Evolutionary conservation across 768 basidiomycete species (phyloP).

Genomic region (Psilocybe azurescens): DNA sequence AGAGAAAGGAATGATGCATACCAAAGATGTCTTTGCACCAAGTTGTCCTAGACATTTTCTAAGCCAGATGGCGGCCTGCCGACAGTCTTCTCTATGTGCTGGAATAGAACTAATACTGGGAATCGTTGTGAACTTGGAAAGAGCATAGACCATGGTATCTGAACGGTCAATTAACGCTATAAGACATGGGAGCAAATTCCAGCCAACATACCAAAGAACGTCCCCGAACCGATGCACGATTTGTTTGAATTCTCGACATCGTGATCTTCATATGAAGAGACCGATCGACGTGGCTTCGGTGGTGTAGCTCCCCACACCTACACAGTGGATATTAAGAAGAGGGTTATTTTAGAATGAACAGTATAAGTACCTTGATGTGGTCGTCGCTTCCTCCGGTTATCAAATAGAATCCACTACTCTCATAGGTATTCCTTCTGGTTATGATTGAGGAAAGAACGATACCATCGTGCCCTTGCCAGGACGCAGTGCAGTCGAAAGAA

Average conservation of each 20-base stretch:
- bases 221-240: conserved; percentile 28
- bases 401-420: conserved; percentile 42
- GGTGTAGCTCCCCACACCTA: conserved; percentile 61
- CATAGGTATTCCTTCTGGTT: conserved; percentile 36
- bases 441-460: conserved; percentile 84
- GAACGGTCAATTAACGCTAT: background rate
- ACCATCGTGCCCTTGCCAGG: conserved; percentile 82
- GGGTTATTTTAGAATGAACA: background rate
- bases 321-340: background rate
- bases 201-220: conserved; percentile 27
- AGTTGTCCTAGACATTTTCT: conserved; percentile 88
- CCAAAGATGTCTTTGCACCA: conserved; percentile 82
- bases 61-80: conserved; percentile 93
- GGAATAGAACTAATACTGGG: conserved; percentile 81
- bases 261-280: conserved; percentile 17
- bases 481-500: conserved; percentile 83
- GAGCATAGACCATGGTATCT: conserved; percentile 80
- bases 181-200: background rate
- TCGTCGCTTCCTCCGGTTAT: conserved; percentile 89
- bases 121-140: conserved; percentile 86
- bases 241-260: conserved; percentile 17
- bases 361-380: conserved; percentile 70
- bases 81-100: conserved; percentile 80
- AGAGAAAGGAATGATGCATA: conserved; percentile 35
- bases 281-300: conserved; percentile 28